Evolutionary conservation across 2,329 filamentous ascomycete genomes (phyloP), one percentile per base, ranked within the genome.

Genomic region (Xylaria sp.): DNA sequence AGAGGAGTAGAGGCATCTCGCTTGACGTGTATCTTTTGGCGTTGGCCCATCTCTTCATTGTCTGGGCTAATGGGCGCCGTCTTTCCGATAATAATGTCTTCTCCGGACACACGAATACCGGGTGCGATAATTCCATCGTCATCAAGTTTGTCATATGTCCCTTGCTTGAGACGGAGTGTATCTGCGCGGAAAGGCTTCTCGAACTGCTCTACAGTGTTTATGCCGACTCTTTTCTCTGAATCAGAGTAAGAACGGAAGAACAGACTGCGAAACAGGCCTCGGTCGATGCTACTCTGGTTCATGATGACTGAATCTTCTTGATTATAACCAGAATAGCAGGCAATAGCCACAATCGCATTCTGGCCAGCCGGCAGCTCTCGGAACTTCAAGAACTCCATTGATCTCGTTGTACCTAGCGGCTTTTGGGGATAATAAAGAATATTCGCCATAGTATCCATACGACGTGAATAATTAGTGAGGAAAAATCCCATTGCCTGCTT

Each of bases 231-330:
- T 84, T 98, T 98, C 80, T 99, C 95, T 69, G 93, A 92, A 74
- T 99, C 95, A 33, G 93, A 96, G 79, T 99, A 99, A 11, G 94
- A 93, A 70, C 96, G 89, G 86, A 97, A 99, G 83, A 98, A 99
- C 57, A 99, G 80, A 85, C 93, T 97, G 73, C 96, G 88, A 89
- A 99, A 99, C 4, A 99, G 84, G 66, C 95, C 95, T 74, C 95
- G 91, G 78, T 99, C 95, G 73, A 99, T 98, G 78, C 93, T 97
- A 80, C 93, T 97, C 81, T 99, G 95, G 78, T 99, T 99, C 95
- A 99, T 98, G 73, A 99, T 97, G 70, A 99, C 94, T 69, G 95
- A 99, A 88, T 99, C 95, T 92, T 99, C 95, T 77, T 99, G 96
- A 79, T 99, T 99, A 83, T 99, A 99, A 63, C 95, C 95, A 57